phyloP scores from a whole-genome alignment of 768 basidiomycete species.

The Multifurca ochricompacta region DNA sequence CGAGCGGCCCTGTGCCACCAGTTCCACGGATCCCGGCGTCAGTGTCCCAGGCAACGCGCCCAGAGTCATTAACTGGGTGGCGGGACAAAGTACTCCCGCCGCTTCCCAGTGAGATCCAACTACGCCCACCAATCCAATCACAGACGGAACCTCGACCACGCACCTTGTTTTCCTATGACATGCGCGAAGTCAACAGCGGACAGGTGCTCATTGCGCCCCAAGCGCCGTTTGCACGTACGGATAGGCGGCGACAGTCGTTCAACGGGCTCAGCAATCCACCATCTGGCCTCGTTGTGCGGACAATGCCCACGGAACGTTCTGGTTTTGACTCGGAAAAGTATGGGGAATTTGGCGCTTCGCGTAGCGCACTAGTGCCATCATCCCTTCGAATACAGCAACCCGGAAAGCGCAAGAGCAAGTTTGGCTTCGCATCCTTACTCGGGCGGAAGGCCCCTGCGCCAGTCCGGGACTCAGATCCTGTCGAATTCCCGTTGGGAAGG shows the following conservation, averaged over 20 bases:
- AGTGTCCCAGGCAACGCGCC: background rate
- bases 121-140: slow-evolving; percentile 25
- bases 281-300: slow-evolving; percentile 46
- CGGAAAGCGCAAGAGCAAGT: slow-evolving; percentile 64
- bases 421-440: slow-evolving; percentile 60
- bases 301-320: slow-evolving; percentile 29
- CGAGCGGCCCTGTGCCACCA: slow-evolving; percentile 20
- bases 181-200: slow-evolving; percentile 40
- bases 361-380: slow-evolving; percentile 41
- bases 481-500: slow-evolving; percentile 24
- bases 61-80: slow-evolving; percentile 26
- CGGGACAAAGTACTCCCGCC: slow-evolving; percentile 77
- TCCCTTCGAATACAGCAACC: slow-evolving; percentile 16
- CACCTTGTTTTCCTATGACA: slow-evolving; percentile 57
- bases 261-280: slow-evolving; percentile 49
- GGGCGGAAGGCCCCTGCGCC: slow-evolving; percentile 41
- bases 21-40: slow-evolving; percentile 20
- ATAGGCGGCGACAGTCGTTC: slow-evolving; percentile 69
- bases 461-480: slow-evolving; percentile 11
- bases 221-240: slow-evolving; percentile 51
- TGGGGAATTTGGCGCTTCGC: slow-evolving; percentile 67
- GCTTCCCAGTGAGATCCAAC: slow-evolving; percentile 44
- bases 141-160: slow-evolving; percentile 46
- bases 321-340: slow-evolving; percentile 34
- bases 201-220: slow-evolving; percentile 53